Conservation (phyloP, 164 flowering plant genomes). For the Stephania cephalantha region DNA sequence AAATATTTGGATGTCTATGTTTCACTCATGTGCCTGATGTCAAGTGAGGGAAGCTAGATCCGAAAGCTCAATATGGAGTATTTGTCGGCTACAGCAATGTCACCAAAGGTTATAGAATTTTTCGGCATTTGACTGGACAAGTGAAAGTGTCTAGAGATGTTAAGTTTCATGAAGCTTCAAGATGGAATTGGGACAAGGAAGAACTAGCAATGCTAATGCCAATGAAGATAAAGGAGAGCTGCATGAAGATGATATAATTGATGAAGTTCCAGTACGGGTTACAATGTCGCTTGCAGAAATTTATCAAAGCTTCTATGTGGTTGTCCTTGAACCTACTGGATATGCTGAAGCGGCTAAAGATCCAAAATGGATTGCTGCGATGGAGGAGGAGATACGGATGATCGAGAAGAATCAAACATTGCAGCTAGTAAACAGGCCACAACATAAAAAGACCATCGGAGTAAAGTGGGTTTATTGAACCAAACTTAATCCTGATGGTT, state of each 20-base stretch:
- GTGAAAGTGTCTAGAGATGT: not conserved
- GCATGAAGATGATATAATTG: not conserved
- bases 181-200: not conserved
- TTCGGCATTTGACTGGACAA: not conserved
- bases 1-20: too few species aligned
- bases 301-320: not conserved
- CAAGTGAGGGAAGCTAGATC: not conserved
- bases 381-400: not conserved
- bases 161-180: not conserved
- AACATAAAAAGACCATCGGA: not conserved
- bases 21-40: too few species aligned
- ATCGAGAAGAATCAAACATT: not conserved
- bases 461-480: not conserved
- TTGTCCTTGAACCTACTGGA: not conserved
- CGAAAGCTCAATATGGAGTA: not conserved
- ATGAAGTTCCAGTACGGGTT: not conserved
- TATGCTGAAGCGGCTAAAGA: too few species aligned
- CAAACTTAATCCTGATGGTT: not conserved
- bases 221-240: not conserved
- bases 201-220: not conserved
- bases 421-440: not conserved
- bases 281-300: not conserved
- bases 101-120: not conserved
- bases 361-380: not conserved
- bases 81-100: not conserved